Evolutionary conservation across 1,284 basidiomycete genomes (phyloP), one percentile per base, ranked within the genome.

Genomic region (Pseudozyma pruni): DNA sequence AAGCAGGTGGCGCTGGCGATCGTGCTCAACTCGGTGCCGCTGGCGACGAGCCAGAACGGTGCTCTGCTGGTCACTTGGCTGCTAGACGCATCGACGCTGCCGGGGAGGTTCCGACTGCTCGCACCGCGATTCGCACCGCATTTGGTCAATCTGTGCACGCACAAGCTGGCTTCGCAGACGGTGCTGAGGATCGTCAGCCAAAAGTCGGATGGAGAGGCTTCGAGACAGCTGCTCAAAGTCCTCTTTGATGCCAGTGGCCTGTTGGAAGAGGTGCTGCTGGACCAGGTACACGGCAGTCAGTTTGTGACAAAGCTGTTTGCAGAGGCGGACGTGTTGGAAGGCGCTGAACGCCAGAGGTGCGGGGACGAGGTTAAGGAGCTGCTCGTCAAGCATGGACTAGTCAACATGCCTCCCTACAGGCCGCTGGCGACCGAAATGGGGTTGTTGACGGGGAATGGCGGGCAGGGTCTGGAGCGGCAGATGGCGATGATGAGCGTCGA

Each of bases 21-120:
- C 81, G 91, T 98, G 66, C 87, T 98, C 76, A 97, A 98, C 85
- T 96, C 94, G 8, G 97, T 98, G 57, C 95, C 95, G 13, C 86
- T 99, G 58, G 94, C 95, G 5, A 98, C 95, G 29, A 98, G 96
- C 81, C 92, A 94, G 11, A 99, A 99, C 77, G 96, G 96, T 43
- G 92, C 95, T 0, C 85, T 99, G 53, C 85, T 98, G 47, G 85
- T 99, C 47, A 98, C 94, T 3, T 98, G 96, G 96, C 87, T 99
- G 27, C 87, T 98, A 59, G 96, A 99, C 79, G 91, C 92, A 0
- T 95, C 93, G 38, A 89, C 89, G 67, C 90, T 99, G 84, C 90
- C 92, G 1, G 95, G 94, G 4, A 88, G 96, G 38, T 98, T 95
- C 85, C 89, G 90, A 50, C 86, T 98, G 45, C 86, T 98, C 38